Conservation (phyloP, 2,329 filamentous ascomycete species). For the Fusarium ramigenum region DNA sequence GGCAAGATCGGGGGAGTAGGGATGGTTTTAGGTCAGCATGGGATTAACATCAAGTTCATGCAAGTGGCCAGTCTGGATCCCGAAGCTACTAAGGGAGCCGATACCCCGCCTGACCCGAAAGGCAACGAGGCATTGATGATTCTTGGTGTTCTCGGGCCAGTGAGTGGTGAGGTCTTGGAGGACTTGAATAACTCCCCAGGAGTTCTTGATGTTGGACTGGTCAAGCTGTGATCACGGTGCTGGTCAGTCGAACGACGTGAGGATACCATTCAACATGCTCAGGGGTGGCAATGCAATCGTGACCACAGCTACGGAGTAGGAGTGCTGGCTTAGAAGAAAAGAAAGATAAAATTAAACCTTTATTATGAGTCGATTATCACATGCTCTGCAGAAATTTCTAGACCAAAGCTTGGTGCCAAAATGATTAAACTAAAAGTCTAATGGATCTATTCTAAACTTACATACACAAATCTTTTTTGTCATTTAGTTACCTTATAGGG, state of each 20-base stretch:
- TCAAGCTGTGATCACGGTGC: conserved; percentile 50
- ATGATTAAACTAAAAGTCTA: neutral
- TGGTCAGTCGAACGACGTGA: too few relatives aligned
- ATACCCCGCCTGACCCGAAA: conserved; percentile 39
- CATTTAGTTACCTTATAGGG: neutral
- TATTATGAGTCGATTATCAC: neutral
- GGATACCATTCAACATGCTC: neutral
- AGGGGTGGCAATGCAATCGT: neutral
- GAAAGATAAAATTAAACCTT: neutral
- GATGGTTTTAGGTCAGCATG: conserved; percentile 71
- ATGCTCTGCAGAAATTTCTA: neutral
- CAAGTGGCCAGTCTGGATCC: conserved; percentile 67
- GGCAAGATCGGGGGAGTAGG: conserved; percentile 87
- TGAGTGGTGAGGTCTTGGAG: conserved; percentile 64
- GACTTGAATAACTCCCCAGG: conserved; percentile 61
- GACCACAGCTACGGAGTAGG: neutral
- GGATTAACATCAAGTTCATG: conserved; percentile 85
- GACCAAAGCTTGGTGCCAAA: too few relatives aligned
- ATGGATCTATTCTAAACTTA: neutral
- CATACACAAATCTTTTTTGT: neutral
- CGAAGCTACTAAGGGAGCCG: conserved; percentile 35
- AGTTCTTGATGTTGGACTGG: conserved; percentile 64
- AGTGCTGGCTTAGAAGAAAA: neutral
- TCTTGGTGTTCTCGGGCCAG: conserved; percentile 73
- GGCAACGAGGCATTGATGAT: conserved; percentile 83